Evolutionary conservation across 225 moss, liverwort and hornwort genomes (phyloP), one percentile per base, ranked within the genome.

Genomic region (Bryum argenteum): DNA sequence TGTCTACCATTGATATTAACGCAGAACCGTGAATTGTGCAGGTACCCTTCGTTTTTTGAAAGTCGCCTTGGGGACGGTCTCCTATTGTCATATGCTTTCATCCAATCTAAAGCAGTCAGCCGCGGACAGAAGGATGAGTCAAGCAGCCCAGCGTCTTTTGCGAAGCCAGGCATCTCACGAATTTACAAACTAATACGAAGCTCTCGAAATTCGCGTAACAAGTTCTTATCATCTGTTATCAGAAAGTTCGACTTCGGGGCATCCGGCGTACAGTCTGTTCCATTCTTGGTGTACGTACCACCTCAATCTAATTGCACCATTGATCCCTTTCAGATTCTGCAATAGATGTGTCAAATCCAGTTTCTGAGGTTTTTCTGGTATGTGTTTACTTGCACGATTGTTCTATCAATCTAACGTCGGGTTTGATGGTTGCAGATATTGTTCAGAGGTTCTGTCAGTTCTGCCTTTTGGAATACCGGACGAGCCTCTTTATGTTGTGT

Each of bases 31-130:
- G 16, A 19, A 38, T 72, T 14, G 51, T 69, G 62, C 79, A 92
- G 92, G 80, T 98, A 94, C 53, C 92, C 97, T 19, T 92, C 94
- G 38, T 98, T 98, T 67, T 91, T 98, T 63, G 94, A 98, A 74
- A 94, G 89, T 67, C 92, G 97, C 51, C 72, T 98, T 40, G 97
- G 97, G 24, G 94, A 98, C 76, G 97, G 97, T 47, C 92, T 98
- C 26, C 80, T 91, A 60, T 79, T 91, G 24, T 94, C 97, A 5
- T 98, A 89, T 55, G 43, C 79, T 56, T 98, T 98, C 72, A 87
- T 98, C 58, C 86, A 84, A 62, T 88, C 92, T 72, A 92, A 92
- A 26, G 91, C 91, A 73, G 85, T 88, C 50, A 84, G 79, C 70
- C 76, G 79, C 68, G 50, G 67, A 33, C 76, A 78, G 65, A 78